Conservation (phyloP, 768 basidiomycete genomes). For the Thelephora aurantiotincta region DNA sequence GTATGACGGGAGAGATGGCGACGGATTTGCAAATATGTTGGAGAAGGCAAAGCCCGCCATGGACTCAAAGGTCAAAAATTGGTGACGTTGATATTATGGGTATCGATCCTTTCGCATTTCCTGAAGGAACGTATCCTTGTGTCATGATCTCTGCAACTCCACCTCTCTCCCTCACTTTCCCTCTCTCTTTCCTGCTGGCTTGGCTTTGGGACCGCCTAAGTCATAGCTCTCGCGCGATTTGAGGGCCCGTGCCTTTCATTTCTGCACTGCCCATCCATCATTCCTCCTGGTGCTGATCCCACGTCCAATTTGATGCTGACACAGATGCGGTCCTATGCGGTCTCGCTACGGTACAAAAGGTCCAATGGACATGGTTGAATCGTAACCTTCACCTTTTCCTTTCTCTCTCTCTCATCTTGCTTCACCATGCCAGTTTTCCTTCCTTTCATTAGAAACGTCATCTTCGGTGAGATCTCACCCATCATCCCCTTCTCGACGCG, state of each 20-base stretch:
- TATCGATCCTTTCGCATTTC: constrained; percentile 48
- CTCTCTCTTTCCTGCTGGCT: too few relatives aligned
- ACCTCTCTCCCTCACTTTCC: too few relatives aligned
- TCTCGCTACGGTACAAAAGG: too few relatives aligned
- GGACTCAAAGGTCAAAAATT: constrained; percentile 39
- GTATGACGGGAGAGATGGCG: constrained; percentile 72
- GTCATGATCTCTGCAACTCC: not conserved
- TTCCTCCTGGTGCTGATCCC: too few relatives aligned
- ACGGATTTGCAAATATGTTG: constrained; percentile 54
- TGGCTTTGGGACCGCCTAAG: too few relatives aligned
- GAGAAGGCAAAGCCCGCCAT: constrained; percentile 52
- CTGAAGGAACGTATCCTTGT: constrained; percentile 41
- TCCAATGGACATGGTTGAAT: not conserved
- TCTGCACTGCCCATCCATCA: too few relatives aligned
- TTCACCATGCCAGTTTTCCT: not conserved
- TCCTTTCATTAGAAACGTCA: not conserved
- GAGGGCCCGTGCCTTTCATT: too few relatives aligned
- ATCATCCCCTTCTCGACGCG: not conserved
- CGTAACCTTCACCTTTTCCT: not conserved
- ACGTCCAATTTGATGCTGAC: too few relatives aligned
- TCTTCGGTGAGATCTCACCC: not conserved
- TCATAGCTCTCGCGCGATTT: too few relatives aligned
- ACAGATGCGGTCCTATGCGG: too few relatives aligned
- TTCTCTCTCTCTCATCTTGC: not conserved
- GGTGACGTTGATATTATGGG: constrained; percentile 41